Evolutionary conservation across 1,284 basidiomycete species (phyloP).

Genomic region (Cutaneotrichosporon arboriforme): DNA sequence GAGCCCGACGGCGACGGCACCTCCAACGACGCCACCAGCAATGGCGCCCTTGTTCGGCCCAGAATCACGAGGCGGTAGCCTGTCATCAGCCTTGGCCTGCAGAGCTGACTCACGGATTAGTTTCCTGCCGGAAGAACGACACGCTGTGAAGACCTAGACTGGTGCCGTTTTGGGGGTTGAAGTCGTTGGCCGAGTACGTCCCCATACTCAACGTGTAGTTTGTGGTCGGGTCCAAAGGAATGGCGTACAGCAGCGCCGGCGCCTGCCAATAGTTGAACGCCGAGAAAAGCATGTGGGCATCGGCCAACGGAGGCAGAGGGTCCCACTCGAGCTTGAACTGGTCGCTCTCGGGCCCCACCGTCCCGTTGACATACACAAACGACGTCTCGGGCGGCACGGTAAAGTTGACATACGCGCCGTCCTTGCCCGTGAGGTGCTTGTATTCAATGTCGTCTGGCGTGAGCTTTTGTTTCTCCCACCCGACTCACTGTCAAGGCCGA

Average conservation of each 20-base stretch:
- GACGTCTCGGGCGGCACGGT: constrained; percentile 1
- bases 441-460: background rate
- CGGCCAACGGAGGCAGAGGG: constrained; percentile 3
- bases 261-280: constrained; percentile 4
- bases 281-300: background rate
- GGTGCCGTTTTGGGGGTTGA: background rate
- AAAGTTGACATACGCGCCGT: background rate
- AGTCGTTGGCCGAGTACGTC: background rate
- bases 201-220: constrained; percentile 1
- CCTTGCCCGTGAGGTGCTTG: background rate
- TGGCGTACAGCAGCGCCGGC: background rate
- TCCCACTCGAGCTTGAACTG: constrained; percentile 4
- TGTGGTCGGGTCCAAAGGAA: background rate
- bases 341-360: constrained; percentile 5
- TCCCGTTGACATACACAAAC: constrained; percentile 4
- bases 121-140: background rate
- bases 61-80: background rate
- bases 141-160: background rate
- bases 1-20: background rate
- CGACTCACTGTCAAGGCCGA: constrained; percentile 5
- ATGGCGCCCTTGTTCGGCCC: background rate
- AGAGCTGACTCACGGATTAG: background rate
- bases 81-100: background rate
- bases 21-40: background rate
- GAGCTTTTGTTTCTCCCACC: background rate